Percentiles rank a stretch among this genome's conserved stretches.
These are phyloP conservation scores for Rutstroemia sydowiana DNA, from an alignment of 2,329 filamentous ascomycete genomes.

Conservation along the genomic window DNA sequence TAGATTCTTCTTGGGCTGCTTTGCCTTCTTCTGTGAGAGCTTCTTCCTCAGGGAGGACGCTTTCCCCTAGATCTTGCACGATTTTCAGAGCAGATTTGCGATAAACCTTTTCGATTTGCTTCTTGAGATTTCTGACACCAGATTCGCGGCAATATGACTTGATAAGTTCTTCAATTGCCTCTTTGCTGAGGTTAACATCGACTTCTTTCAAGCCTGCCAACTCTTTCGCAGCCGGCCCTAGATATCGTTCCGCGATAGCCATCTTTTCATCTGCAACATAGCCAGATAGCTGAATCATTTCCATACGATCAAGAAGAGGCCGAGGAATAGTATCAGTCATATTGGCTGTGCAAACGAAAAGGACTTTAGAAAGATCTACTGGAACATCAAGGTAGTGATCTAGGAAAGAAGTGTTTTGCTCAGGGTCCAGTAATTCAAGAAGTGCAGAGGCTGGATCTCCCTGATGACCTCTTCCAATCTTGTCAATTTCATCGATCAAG, in stretches of 20 bases:
- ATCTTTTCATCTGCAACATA: slow-evolving; percentile 99
- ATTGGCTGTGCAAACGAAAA: slow-evolving; percentile 98
- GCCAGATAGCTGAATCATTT: slow-evolving; percentile 90
- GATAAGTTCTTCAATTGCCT: slow-evolving; percentile 92
- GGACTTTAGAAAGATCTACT: slow-evolving; percentile 91
- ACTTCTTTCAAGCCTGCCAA: slow-evolving; percentile 84
- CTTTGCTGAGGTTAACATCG: slow-evolving; percentile 77
- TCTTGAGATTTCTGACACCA: slow-evolving; percentile 95
- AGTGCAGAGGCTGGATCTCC: slow-evolving; percentile 93
- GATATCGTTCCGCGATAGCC: slow-evolving; percentile 90
- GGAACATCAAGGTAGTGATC: slow-evolving; percentile 99
- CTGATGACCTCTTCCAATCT: slow-evolving; percentile 93
- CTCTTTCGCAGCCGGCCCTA: slow-evolving; percentile 91
- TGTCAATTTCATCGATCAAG: slow-evolving; percentile 95
- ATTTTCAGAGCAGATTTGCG: slow-evolving; percentile 96
- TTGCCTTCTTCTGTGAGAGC: slow-evolving; percentile 83
- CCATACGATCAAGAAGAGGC: slow-evolving; percentile 92
- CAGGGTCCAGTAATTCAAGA: slow-evolving; percentile 87
- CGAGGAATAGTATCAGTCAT: slow-evolving; percentile 97
- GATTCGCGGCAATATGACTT: slow-evolving; percentile 98
- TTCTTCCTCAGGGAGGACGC: slow-evolving; percentile 70
- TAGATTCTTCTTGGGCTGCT: slow-evolving; percentile 61
- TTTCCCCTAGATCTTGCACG: slow-evolving; percentile 86
- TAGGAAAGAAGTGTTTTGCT: slow-evolving; percentile 94
- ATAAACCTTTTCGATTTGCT: slow-evolving; percentile 99